These are phyloP conservation scores for Fusarium devonianum DNA, from an alignment of 2,329 filamentous ascomycete genomes.

Conservation along the genomic window DNA sequence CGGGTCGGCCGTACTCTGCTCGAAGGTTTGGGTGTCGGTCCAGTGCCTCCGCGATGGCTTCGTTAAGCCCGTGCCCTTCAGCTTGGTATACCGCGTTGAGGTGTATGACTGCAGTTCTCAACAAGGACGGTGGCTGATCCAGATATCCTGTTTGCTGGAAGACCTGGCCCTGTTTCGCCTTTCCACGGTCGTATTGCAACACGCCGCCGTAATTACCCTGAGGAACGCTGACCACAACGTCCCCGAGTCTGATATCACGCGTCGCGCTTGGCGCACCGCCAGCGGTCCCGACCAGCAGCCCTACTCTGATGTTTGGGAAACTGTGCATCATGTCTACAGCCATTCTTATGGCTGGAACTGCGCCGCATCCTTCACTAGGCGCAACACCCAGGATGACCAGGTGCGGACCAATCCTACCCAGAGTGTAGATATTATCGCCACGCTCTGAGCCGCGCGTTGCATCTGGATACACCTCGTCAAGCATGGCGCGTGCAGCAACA, in stretches of 20 bases:
- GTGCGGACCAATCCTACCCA: neutral
- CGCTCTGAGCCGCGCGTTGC: no score
- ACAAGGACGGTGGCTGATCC: neutral
- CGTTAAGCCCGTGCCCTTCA: neutral
- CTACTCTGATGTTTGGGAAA: neutral
- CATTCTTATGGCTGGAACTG: neutral
- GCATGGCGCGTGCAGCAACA: conserved; percentile 2
- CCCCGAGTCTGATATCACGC: neutral
- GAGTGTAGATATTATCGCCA: neutral
- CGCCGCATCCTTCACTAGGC: neutral
- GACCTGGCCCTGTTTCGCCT: neutral
- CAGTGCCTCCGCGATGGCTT: neutral
- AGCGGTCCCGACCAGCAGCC: neutral
- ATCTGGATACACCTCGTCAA: neutral
- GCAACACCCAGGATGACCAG: neutral
- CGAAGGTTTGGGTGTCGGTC: neutral
- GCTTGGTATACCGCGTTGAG: neutral
- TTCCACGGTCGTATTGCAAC: neutral
- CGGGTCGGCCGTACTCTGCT: neutral
- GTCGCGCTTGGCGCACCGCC: neutral
- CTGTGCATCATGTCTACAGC: neutral
- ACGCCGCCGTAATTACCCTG: neutral
- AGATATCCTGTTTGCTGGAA: neutral
- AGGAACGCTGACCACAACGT: neutral
- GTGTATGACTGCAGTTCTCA: no score